phyloP scores from a whole-genome alignment of 2,329 filamentous ascomycete species.

The Alternaria ethzedia region DNA sequence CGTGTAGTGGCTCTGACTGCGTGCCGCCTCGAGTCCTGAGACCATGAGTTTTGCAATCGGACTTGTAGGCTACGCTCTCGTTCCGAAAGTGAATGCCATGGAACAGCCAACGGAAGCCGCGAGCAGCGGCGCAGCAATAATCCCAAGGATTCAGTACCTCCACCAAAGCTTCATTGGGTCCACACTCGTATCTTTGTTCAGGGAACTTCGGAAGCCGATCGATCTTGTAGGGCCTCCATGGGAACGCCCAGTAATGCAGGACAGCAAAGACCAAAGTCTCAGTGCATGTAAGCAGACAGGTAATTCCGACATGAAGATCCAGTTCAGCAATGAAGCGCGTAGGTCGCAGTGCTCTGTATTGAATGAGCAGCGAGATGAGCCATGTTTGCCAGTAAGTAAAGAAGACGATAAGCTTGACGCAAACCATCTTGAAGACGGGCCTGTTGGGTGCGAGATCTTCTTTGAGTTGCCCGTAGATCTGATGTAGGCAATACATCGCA shows the following conservation, averaged over 20 bases:
- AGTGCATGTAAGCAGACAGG: conserved; percentile 76
- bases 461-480: conserved; percentile 82
- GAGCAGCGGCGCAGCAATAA: conserved; percentile 77
- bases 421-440: conserved; percentile 80
- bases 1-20: neutral
- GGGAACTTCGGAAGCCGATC: conserved; percentile 16
- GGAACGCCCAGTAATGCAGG: conserved; percentile 82
- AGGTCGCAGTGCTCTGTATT: conserved; percentile 68
- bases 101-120: conserved; percentile 81
- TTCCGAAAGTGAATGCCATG: conserved; percentile 69
- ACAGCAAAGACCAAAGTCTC: conserved; percentile 85
- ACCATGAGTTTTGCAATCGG: neutral
- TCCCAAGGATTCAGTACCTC: conserved; percentile 85
- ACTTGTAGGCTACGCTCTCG: conserved; percentile 50
- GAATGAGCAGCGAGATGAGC: conserved; percentile 59
- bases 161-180: conserved; percentile 67
- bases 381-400: conserved; percentile 81
- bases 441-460: conserved; percentile 70
- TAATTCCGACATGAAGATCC: conserved; percentile 82
- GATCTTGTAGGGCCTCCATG: conserved; percentile 72
- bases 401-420: conserved; percentile 92
- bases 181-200: conserved; percentile 62
- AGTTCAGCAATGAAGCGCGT: conserved; percentile 69
- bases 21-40: neutral
- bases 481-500: conserved; percentile 87